These are phyloP conservation scores for Chlorella sp. DNA, from an alignment of 139 green algal genomes.

Conservation along the genomic window DNA sequence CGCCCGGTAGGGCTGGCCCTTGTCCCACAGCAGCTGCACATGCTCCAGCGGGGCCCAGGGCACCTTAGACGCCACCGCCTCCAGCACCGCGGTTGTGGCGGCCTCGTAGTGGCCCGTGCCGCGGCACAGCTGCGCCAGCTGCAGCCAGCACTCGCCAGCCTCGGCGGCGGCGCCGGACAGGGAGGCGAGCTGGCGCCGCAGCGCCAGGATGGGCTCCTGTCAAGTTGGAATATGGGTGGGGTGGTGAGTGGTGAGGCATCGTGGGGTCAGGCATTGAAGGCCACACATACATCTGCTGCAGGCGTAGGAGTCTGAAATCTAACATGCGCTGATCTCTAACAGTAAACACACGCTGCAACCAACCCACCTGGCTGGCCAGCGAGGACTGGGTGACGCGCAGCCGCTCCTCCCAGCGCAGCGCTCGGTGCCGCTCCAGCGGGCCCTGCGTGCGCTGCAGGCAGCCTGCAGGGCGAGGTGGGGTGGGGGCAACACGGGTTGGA, in stretches of 20 bases:
- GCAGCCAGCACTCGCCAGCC: slow-evolving; percentile 80
- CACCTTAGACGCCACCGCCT: slow-evolving; percentile 69
- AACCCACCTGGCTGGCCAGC: slow-evolving; percentile 63
- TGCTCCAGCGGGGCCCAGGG: slow-evolving; percentile 71
- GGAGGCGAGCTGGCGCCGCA: slow-evolving; percentile 75
- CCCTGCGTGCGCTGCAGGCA: slow-evolving; percentile 17
- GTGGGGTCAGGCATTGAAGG: not conserved
- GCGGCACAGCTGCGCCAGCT: slow-evolving; percentile 86
- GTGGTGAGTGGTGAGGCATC: not conserved
- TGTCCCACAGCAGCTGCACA: slow-evolving; percentile 83
- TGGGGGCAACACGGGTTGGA: not conserved
- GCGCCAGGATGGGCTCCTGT: slow-evolving; percentile 86
- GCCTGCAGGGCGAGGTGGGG: not conserved
- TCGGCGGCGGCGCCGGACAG: slow-evolving; percentile 58
- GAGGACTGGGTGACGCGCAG: slow-evolving; percentile 71
- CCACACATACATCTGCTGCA: no score
- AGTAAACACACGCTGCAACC: no score
- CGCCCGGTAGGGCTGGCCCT: slow-evolving; percentile 55
- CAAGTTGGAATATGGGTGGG: slow-evolving; percentile 21
- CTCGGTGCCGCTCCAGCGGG: slow-evolving; percentile 45
- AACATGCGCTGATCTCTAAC: no score
- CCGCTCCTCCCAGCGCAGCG: slow-evolving; percentile 77
- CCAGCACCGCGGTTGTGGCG: slow-evolving; percentile 78
- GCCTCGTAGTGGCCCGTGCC: slow-evolving; percentile 84
- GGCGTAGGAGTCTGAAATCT: no score